Percentiles rank a stretch among this genome's conserved stretches.
Evolutionary conservation across 495 filamentous ascomycete species (phyloP).

Genomic region (Podospora tetraspora): DNA sequence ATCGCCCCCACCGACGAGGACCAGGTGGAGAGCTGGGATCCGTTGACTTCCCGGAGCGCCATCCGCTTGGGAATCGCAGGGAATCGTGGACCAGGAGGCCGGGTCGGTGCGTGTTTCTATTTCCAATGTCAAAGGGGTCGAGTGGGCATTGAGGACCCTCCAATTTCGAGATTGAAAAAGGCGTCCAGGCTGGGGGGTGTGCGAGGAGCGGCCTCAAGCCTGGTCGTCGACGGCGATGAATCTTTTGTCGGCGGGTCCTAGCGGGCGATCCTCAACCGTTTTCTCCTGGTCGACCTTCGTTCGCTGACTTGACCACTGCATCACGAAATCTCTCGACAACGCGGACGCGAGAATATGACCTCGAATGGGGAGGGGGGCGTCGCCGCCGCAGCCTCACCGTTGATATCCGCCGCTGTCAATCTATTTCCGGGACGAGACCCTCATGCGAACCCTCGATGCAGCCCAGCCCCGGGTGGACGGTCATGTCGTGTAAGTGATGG

Average conservation of each 20-base stretch:
- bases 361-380: neutral
- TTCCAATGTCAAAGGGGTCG: conserved; percentile 1
- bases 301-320: neutral
- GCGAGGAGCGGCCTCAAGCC: neutral
- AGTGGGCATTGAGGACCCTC: neutral
- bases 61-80: neutral
- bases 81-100: neutral
- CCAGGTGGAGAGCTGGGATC: neutral
- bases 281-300: neutral
- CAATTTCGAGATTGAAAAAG: neutral
- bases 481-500: neutral
- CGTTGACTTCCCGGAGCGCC: neutral
- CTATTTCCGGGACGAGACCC: neutral
- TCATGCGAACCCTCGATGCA: conserved; percentile 3
- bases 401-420: neutral
- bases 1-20: neutral
- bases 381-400: neutral
- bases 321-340: neutral
- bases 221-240: neutral
- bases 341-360: neutral
- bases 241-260: neutral
- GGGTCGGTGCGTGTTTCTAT: neutral
- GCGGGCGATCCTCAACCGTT: neutral
- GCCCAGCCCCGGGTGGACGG: neutral
- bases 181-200: neutral